Conservation (phyloP, 495 filamentous ascomycete species). For the Aspergillus leporis region DNA sequence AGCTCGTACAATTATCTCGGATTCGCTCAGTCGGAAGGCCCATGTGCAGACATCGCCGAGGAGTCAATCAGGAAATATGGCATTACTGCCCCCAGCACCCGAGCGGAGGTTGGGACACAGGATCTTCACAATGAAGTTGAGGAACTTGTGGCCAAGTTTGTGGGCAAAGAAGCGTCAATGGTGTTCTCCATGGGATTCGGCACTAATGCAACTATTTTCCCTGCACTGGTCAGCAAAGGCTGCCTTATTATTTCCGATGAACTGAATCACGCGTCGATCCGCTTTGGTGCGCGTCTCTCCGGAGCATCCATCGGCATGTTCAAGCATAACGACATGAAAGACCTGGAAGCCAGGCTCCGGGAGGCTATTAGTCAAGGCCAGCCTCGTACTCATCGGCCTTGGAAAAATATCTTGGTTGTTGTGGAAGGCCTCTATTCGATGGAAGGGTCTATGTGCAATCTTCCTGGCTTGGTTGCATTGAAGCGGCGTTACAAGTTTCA, state of each 20-base stretch:
- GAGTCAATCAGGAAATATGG: constrained; percentile 81
- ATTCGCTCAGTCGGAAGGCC: constrained; percentile 96
- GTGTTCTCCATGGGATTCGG: constrained; percentile 99
- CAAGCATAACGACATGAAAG: constrained; percentile 93
- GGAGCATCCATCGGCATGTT: constrained; percentile 94
- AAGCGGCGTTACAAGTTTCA: constrained; percentile 96
- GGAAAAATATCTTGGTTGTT: constrained; percentile 97
- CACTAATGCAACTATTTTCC: constrained; percentile 89
- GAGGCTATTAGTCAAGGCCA: constrained; percentile 95
- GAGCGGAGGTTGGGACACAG: constrained; percentile 80
- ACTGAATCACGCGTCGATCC: constrained; percentile 95
- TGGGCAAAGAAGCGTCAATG: constrained; percentile 91
- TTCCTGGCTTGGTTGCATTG: constrained; percentile 79
- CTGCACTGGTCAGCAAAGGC: constrained; percentile 86
- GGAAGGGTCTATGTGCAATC: constrained; percentile 98
- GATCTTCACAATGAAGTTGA: constrained; percentile 89
- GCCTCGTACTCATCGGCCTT: constrained; percentile 92
- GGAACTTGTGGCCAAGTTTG: constrained; percentile 82
- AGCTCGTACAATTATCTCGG: constrained; percentile 99
- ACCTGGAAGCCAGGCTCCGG: constrained; percentile 79
- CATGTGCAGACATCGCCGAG: constrained; percentile 92
- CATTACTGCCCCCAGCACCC: constrained; percentile 74
- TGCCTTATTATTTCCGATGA: constrained; percentile 95
- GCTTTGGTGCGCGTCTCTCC: constrained; percentile 89
- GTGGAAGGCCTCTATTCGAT: constrained; percentile 98